Percentiles rank a stretch among this genome's conserved stretches.
Evolutionary conservation across 768 basidiomycete genomes (phyloP).

Genomic region (Leccinum variicolor): DNA sequence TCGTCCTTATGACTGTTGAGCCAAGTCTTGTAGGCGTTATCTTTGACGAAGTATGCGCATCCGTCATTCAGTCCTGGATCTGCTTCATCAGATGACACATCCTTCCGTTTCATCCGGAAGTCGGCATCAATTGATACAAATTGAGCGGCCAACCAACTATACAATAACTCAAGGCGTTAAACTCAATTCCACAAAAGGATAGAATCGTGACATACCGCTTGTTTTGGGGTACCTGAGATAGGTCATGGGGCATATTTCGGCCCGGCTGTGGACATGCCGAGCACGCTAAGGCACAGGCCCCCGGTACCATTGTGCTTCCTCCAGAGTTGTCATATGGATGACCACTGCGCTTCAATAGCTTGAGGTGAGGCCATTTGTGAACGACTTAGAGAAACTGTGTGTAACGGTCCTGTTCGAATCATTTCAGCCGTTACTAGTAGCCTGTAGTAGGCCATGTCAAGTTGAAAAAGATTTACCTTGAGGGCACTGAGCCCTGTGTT

Average conservation of each 20-base stretch:
- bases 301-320: not conserved
- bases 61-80: not conserved
- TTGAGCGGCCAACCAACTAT: not conserved
- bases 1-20: not conserved
- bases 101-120: not conserved
- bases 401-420: constrained; percentile 9
- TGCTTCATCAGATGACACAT: not conserved
- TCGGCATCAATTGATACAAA: not conserved
- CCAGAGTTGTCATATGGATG: not conserved
- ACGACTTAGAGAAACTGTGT: constrained; percentile 11
- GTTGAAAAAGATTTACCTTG: not conserved
- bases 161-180: not conserved
- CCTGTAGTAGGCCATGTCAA: no score
- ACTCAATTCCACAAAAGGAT: not conserved
- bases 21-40: not conserved
- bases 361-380: constrained; percentile 21
- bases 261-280: not conserved
- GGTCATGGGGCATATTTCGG: not conserved
- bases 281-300: not conserved
- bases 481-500: not conserved
- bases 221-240: not conserved
- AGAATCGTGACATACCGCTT: not conserved
- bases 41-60: not conserved
- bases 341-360: constrained; percentile 9
- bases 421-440: not conserved